Evolutionary conservation across 1,284 basidiomycete genomes (phyloP).

Genomic region (Microstroma glucosiphilum): DNA sequence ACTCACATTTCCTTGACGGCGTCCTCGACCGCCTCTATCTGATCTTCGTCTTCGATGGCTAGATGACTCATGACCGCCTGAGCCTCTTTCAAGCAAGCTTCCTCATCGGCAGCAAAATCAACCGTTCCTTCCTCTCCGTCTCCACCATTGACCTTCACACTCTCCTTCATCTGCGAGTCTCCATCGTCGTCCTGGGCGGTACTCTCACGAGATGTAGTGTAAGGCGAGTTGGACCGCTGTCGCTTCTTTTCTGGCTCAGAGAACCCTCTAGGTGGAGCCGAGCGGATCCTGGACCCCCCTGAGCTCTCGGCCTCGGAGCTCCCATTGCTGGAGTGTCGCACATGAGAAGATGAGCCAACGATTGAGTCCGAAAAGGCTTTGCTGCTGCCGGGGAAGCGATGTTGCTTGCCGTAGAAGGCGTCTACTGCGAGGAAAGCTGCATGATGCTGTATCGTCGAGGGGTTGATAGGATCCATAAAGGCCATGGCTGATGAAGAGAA

Average conservation of each 20-base stretch:
- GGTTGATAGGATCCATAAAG: slow-evolving; percentile 40
- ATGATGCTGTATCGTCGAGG: slow-evolving; percentile 39
- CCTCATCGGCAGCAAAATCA: background rate
- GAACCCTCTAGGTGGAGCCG: slow-evolving; percentile 6
- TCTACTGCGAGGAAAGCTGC: slow-evolving; percentile 54
- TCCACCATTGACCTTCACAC: background rate
- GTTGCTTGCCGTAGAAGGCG: slow-evolving; percentile 49
- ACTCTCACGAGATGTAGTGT: background rate
- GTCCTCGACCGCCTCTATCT: slow-evolving; percentile 7
- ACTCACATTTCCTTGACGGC: background rate
- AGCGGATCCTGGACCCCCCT: background rate
- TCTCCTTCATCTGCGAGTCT: background rate
- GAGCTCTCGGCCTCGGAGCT: background rate
- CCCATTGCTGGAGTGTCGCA: background rate
- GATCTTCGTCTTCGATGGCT: slow-evolving; percentile 10
- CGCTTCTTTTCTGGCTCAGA: slow-evolving; percentile 10
- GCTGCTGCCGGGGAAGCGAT: slow-evolving; percentile 53
- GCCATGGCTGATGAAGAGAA: slow-evolving; percentile 14
- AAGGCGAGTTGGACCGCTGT: slow-evolving; percentile 5
- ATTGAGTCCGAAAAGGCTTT: slow-evolving; percentile 12
- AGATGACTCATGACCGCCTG: background rate
- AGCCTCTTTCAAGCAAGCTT: background rate
- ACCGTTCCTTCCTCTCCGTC: background rate
- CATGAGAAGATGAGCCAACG: background rate
- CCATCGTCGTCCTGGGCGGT: background rate